phyloP scores from a whole-genome alignment of 2,329 filamentous ascomycete species.

The Phyllachora maydis region DNA sequence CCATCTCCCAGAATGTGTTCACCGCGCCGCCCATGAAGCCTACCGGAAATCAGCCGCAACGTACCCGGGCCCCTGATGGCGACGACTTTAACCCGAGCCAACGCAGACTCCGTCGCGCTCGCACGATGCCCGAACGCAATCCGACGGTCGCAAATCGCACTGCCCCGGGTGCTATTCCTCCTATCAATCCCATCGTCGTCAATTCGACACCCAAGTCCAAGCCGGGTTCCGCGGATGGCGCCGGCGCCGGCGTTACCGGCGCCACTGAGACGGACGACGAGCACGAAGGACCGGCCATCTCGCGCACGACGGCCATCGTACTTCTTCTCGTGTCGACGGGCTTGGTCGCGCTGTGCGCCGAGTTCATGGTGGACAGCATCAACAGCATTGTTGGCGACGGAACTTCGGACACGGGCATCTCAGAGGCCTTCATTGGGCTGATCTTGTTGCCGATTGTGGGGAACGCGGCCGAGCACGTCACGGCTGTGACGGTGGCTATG shows the following conservation, averaged over 20 bases:
- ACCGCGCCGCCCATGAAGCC: constrained; percentile 8
- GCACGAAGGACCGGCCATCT: constrained; percentile 14
- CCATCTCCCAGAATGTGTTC: constrained; percentile 35
- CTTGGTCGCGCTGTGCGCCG: constrained; percentile 36
- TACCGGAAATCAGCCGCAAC: too few relatives aligned
- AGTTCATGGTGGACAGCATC: constrained; percentile 39
- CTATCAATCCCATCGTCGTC: constrained; percentile 11
- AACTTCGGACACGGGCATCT: constrained; percentile 22
- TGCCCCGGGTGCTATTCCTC: constrained; percentile 8
- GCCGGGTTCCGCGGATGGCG: constrained; percentile 1
- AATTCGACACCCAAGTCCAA: constrained; percentile 6
- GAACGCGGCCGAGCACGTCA: too few relatives aligned
- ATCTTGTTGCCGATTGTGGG: constrained; percentile 41
- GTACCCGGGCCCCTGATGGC: too few relatives aligned
- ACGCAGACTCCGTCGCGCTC: constrained; percentile 26
- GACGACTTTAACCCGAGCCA: too few relatives aligned
- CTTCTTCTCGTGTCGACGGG: constrained; percentile 30
- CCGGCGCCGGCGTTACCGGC: too few relatives aligned
- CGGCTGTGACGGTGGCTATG: constrained; percentile 33
- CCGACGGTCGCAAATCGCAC: constrained; percentile 5
- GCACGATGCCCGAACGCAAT: constrained; percentile 31
- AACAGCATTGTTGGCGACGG: constrained; percentile 26
- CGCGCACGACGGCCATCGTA: constrained; percentile 21
- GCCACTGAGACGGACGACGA: constrained; percentile 12
- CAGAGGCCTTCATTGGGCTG: constrained; percentile 36